Conservation (phyloP, 1,284 basidiomycete genomes). For the Gomphus bonarii region DNA sequence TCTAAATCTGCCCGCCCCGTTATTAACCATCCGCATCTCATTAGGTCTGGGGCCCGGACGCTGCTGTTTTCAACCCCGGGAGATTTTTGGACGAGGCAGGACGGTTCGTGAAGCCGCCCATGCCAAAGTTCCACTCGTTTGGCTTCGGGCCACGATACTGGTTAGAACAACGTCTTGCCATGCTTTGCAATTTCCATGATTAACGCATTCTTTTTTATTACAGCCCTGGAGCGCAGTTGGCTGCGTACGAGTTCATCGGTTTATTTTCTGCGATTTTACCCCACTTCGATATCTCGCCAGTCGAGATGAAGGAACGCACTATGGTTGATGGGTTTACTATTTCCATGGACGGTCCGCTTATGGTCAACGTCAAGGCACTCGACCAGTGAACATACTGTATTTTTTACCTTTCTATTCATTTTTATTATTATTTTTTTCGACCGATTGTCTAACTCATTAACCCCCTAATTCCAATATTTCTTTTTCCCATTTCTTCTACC, state of each 20-base stretch:
- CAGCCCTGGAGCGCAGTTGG: slow-evolving; percentile 17
- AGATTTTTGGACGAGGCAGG: slow-evolving; percentile 16
- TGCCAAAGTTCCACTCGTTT: slow-evolving; percentile 17
- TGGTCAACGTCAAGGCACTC: background rate
- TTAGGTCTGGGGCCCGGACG: slow-evolving; percentile 16
- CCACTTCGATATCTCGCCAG: slow-evolving; percentile 14
- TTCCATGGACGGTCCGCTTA: background rate
- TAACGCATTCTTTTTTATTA: background rate
- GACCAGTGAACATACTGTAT: background rate
- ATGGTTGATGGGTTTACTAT: slow-evolving; percentile 3
- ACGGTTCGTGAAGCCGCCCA: slow-evolving; percentile 15
- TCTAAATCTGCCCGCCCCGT: background rate
- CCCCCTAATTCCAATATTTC: no score
- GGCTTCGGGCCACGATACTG: slow-evolving; percentile 18
- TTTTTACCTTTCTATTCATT: background rate
- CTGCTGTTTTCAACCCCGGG: slow-evolving; percentile 16
- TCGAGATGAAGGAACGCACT: background rate
- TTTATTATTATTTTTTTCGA: background rate
- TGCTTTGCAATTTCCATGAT: background rate
- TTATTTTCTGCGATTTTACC: slow-evolving; percentile 15
- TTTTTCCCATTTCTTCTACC: no score
- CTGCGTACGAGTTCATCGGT: slow-evolving; percentile 18
- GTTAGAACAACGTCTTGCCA: slow-evolving; percentile 10
- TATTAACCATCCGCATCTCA: background rate
- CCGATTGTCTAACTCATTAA: no score